Conservation (phyloP, 2,329 filamentous ascomycete genomes). For the Zalaria obscura region DNA sequence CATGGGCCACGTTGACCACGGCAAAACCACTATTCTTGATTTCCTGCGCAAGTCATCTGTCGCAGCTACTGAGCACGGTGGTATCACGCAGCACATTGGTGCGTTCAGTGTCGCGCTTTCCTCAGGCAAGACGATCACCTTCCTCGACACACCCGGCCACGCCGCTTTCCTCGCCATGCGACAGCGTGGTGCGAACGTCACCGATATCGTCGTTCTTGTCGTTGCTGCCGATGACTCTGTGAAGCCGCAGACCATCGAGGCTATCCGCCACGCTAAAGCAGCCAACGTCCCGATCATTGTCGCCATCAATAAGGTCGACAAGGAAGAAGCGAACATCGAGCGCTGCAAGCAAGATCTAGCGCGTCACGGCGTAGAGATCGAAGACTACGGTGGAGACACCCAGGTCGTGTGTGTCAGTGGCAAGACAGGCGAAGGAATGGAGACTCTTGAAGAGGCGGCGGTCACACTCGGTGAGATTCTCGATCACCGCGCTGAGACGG, state of each 20-base stretch:
- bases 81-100: slow-evolving; percentile 97
- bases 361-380: slow-evolving; percentile 72
- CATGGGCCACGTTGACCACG: slow-evolving; percentile 98
- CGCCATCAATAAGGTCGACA: slow-evolving; percentile 95
- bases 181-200: slow-evolving; percentile 86
- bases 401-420: slow-evolving; percentile 86
- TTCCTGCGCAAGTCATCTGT: slow-evolving; percentile 87
- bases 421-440: slow-evolving; percentile 85
- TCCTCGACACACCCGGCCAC: slow-evolving; percentile 92
- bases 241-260: slow-evolving; percentile 92
- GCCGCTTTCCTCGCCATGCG: slow-evolving; percentile 94
- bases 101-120: slow-evolving; percentile 82
- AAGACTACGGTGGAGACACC: slow-evolving; percentile 89
- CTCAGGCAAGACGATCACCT: slow-evolving; percentile 80
- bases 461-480: slow-evolving; percentile 76
- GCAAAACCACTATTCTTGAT: slow-evolving; percentile 92
- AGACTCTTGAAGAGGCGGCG: slow-evolving; percentile 81
- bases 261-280: slow-evolving; percentile 78
- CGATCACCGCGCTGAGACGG: slow-evolving; percentile 68
- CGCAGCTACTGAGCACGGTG: slow-evolving; percentile 81
- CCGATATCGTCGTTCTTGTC: slow-evolving; percentile 90
- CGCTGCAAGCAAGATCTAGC: slow-evolving; percentile 80
- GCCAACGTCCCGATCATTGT: slow-evolving; percentile 92
- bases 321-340: slow-evolving; percentile 65
- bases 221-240: slow-evolving; percentile 96